Base-by-base conservation (phyloP, 1,284 basidiomycete genomes). In the Gomphus sp. region DNA sequence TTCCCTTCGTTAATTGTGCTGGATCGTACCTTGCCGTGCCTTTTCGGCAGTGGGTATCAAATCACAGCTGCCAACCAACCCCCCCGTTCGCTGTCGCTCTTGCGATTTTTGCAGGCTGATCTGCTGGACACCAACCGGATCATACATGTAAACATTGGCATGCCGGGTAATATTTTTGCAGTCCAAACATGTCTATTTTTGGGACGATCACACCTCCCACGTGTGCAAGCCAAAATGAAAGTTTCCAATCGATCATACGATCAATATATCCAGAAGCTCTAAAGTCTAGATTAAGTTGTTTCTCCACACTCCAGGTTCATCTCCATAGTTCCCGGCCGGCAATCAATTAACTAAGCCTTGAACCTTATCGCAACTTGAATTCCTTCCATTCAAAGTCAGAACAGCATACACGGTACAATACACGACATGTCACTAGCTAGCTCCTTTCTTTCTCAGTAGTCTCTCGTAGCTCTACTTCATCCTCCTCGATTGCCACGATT, bases 401-500 rank as follows among this genome's bases (percentile, higher is more conserved):
- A 2, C 36, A 8, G 36, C 7, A 9, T 37, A 37, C 36, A 37
- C 36, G 28, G 4, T 31, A 31, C 28, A 31, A 5, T 22, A 22
- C 22, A 37, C 36, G 36, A 12, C 7, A 10, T 36, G 34, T 48
- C 18, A 28, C 9, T 25, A 4, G 4, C 25, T 31, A 33, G 16
- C 31, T n/a, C 3, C 34, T 50, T n/a, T 14, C 28, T 11, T 50
- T 37, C 4, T 2, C 5, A 7, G 12, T 33, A 50, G 7, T 3
- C 22, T n/a, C 31, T 11, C 5, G 49, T 12, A 5, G 4, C 31
- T 16, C 9, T 31, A 5, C 11, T 9, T 12, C 47, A 31, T 50
- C 58, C 22, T 18, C 54, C n/a, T 55, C 58, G 33, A 59, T 55
- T 4, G 58, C 25, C 10, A 47, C 43, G 44, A 59, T 33, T 22